These are phyloP conservation scores for Ephemerocybe angulata DNA, from an alignment of 768 basidiomycete genomes.

Conservation along the genomic window DNA sequence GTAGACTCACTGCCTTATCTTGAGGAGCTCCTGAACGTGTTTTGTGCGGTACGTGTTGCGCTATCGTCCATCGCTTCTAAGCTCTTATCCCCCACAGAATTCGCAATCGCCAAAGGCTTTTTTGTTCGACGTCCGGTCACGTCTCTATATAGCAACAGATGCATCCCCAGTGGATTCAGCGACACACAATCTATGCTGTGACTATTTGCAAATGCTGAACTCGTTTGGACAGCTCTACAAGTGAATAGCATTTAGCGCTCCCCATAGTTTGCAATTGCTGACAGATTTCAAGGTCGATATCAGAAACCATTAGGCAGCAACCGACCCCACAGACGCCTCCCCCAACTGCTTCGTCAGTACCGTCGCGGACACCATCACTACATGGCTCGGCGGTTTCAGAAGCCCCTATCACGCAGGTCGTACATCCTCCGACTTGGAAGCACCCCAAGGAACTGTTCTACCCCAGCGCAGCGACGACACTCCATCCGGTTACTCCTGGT, in stretches of 20 bases:
- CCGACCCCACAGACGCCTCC: slow-evolving; percentile 5
- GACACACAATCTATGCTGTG: slow-evolving; percentile 86
- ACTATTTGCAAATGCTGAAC: slow-evolving; percentile 84
- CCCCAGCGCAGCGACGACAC: slow-evolving; percentile 63
- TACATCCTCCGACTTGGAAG: slow-evolving; percentile 13
- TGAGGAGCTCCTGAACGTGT: slow-evolving; percentile 84
- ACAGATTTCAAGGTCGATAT: slow-evolving; percentile 10
- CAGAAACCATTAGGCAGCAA: slow-evolving; percentile 1
- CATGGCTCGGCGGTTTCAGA: slow-evolving; percentile 17
- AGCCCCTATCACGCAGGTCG: slow-evolving; percentile 16
- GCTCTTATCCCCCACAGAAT: slow-evolving; percentile 48
- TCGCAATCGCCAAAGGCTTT: slow-evolving; percentile 93
- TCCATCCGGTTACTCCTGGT: slow-evolving; percentile 55
- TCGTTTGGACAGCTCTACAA: slow-evolving; percentile 84
- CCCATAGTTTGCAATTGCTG: not conserved
- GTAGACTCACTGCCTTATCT: slow-evolving; percentile 82
- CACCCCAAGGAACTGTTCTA: slow-evolving; percentile 52
- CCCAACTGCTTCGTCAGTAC: slow-evolving; percentile 25
- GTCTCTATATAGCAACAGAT: slow-evolving; percentile 92
- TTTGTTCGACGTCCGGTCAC: slow-evolving; percentile 80
- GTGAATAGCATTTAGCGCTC: slow-evolving; percentile 35
- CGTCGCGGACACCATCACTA: slow-evolving; percentile 18
- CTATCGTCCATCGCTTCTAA: not conserved
- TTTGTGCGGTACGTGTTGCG: slow-evolving; percentile 57
- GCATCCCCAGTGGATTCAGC: slow-evolving; percentile 86